Evolutionary conservation across 768 basidiomycete genomes (phyloP).

Genomic region (Pleurotus djamor): DNA sequence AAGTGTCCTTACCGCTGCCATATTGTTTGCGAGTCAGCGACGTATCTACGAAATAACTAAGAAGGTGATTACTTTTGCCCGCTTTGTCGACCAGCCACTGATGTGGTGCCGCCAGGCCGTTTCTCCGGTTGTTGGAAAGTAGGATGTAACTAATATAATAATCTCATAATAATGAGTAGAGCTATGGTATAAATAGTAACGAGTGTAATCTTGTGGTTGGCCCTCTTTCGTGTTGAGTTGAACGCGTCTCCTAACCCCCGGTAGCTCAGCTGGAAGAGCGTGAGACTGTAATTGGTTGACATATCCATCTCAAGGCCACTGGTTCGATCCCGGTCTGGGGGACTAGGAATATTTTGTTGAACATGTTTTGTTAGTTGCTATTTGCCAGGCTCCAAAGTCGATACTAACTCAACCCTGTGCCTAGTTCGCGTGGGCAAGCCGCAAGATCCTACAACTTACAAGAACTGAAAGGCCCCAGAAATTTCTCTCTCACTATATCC

Average conservation of each 20-base stretch:
- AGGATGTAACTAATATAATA: not conserved
- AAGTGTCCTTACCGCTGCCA: conserved; percentile 90
- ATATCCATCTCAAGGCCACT: conserved; percentile 6
- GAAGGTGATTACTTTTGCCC: conserved; percentile 3
- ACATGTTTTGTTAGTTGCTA: not conserved
- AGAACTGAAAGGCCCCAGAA: too few relatives aligned
- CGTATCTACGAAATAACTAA: conserved; percentile 59
- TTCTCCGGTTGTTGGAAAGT: not conserved
- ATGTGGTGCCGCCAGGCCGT: not conserved
- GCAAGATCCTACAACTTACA: too few relatives aligned
- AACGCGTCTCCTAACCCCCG: not conserved
- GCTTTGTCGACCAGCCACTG: not conserved
- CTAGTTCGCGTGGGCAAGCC: too few relatives aligned
- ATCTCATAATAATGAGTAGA: too few relatives aligned
- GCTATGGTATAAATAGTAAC: too few relatives aligned
- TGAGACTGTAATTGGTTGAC: conserved; percentile 6
- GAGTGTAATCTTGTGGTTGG: too few relatives aligned
- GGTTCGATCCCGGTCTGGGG: conserved; percentile 9
- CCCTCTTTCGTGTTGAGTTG: not conserved
- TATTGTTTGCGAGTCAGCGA: conserved; percentile 90
- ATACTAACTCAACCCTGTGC: too few relatives aligned
- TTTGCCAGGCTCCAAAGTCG: not conserved
- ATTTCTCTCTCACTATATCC: too few relatives aligned
- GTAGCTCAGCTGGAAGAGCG: conserved; percentile 9
- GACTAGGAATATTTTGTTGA: not conserved